Base-by-base conservation (phyloP, 768 basidiomycete genomes). In the Russula dissimulans region DNA sequence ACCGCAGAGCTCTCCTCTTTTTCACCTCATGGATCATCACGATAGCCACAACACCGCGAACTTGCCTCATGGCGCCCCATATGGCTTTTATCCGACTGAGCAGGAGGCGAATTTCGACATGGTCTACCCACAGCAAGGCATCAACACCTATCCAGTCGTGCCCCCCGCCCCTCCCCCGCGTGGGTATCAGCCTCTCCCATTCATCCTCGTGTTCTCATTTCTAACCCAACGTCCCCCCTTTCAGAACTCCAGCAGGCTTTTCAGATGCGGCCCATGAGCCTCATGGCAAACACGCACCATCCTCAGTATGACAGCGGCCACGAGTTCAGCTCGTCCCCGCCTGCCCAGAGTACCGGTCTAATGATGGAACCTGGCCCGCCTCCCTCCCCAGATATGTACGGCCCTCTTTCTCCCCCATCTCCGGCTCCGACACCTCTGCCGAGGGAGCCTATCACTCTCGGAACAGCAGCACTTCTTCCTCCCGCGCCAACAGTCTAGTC, bases 341-440 rank as follows among this genome's bases (percentile, higher is more conserved):
- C 53, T 31, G 53, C 62, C 42, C 65, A 65, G 58, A 64, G 48
- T 50, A 56, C 65, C 22, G 58, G 57, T 49, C 58, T 65, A 53
- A 50, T 62, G 51, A 59, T 65, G 41, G 56, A 66, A 4, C 34
- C 56, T 59, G 65, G 75, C 62, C 72, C 89, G 67, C 86, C 89
- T 70, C 85, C 89, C 70, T 84, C 84, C 64, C 82, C 87, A 73
- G 81, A 85, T 76, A 81, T 87, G 75, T 90, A 91, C 74, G 87
- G 88, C 76, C 85, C 89, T 71, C 77, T 90, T 68, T 89, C 88
- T 58, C 89, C 89, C 87, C 86, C 75, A 78, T 89, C 71, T 91
- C 89, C 78, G 89, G 89, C 76, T 91, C 89, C 76, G 89, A 91
- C 75, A 88, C 87, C 71, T 91, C 89, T 70, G 87, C 79, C 67